Evolutionary conservation across 345 rosid species (phyloP).

Genomic region (Pistacia integerrima): DNA sequence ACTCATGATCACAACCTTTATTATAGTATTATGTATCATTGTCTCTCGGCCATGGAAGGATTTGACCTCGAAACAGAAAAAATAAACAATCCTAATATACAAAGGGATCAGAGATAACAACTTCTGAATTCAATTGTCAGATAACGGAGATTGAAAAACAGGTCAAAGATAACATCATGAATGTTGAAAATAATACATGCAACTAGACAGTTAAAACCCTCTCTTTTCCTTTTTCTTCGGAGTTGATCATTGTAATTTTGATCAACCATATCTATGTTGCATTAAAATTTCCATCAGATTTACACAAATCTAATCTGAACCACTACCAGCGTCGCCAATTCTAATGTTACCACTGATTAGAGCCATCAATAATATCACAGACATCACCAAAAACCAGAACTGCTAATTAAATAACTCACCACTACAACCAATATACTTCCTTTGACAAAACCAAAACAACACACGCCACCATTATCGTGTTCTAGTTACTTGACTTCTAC

Average conservation of each 20-base stretch:
- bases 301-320: neutral
- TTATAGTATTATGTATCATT: neutral
- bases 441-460: too few species aligned
- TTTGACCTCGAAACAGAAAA: too few species aligned
- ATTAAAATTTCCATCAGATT: neutral
- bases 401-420: neutral
- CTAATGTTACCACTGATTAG: neutral
- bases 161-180: neutral
- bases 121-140: neutral
- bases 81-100: neutral
- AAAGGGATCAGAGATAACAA: neutral
- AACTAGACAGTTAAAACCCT: neutral
- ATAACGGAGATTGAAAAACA: neutral
- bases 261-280: neutral
- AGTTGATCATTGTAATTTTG: neutral
- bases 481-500: neutral
- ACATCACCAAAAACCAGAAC: neutral
- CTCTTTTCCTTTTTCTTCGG: neutral
- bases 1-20: constrained; percentile 91
- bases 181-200: neutral
- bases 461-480: neutral
- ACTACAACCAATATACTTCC: neutral
- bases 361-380: neutral
- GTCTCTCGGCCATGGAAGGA: neutral
- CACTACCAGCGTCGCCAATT: neutral